phyloP scores from a whole-genome alignment of 768 basidiomycete species.

The Cystobasidium tubakii region DNA sequence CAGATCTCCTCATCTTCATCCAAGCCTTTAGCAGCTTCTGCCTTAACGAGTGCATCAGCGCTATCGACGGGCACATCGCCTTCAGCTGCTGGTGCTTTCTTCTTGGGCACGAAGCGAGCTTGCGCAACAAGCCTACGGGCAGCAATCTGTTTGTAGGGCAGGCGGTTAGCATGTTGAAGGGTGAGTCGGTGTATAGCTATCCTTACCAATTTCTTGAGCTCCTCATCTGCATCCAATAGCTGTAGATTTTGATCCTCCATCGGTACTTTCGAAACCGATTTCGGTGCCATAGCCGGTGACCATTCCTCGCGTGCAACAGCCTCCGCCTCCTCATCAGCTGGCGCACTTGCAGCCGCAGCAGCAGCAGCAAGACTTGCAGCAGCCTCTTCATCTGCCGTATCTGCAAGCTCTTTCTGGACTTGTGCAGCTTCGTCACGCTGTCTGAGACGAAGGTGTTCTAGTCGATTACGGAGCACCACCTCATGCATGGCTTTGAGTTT shows the following conservation, averaged over 20 bases:
- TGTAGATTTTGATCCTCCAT: conserved; percentile 76
- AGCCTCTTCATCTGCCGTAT: conserved; percentile 59
- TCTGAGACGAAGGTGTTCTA: conserved; percentile 89
- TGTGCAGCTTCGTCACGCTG: conserved; percentile 93
- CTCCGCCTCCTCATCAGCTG: conserved; percentile 47
- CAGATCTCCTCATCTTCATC: conserved; percentile 95
- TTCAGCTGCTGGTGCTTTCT: background rate
- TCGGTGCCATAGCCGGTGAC: conserved; percentile 69
- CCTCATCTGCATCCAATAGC: conserved; percentile 59
- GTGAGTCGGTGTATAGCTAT: background rate
- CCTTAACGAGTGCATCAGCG: conserved; percentile 46
- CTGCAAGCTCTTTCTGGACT: conserved; percentile 72
- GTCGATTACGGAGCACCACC: conserved; percentile 88
- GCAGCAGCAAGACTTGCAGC: conserved; percentile 59
- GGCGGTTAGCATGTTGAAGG: background rate
- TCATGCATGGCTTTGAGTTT: conserved; percentile 89
- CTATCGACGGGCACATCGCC: conserved; percentile 20
- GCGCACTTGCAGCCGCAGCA: conserved; percentile 66
- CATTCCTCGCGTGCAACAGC: conserved; percentile 57
- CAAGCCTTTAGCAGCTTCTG: conserved; percentile 79
- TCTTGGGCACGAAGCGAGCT: conserved; percentile 78
- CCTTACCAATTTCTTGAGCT: conserved; percentile 62
- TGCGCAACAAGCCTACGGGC: conserved; percentile 74
- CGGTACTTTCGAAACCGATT: conserved; percentile 65
- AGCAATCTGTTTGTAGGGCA: conserved; percentile 56